Evolutionary conservation across 2,329 filamentous ascomycete species (phyloP).

Genomic region (Periconia sp.): DNA sequence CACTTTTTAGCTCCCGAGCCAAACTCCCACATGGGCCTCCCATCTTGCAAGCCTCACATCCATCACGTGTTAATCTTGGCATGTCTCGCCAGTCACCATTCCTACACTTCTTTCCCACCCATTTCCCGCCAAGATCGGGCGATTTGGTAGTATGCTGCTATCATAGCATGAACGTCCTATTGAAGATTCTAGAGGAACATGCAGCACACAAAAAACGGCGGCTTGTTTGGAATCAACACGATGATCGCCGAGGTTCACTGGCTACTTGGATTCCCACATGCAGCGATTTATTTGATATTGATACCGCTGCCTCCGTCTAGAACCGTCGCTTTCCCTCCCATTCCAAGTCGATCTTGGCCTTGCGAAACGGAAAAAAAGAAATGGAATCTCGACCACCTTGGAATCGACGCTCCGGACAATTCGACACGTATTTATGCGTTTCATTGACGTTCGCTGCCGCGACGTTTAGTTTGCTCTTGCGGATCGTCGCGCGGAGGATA

Average conservation of each 20-base stretch:
- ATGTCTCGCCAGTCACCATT: background rate
- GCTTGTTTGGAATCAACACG: background rate
- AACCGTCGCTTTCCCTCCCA: background rate
- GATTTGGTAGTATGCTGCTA: background rate
- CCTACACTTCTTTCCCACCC: background rate
- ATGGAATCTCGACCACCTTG: too few species aligned
- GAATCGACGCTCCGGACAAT: slow-evolving; percentile 1
- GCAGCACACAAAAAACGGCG: background rate
- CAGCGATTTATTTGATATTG: background rate
- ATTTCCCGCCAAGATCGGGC: too few species aligned
- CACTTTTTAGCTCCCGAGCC: too few species aligned
- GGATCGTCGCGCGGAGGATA: slow-evolving; percentile 8
- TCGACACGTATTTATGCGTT: slow-evolving; percentile 8
- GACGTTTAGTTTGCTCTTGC: background rate
- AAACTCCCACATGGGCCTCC: too few species aligned
- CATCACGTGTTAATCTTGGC: background rate
- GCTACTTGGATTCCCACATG: background rate
- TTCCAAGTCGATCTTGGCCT: background rate
- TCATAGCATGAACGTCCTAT: background rate
- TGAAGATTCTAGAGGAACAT: background rate
- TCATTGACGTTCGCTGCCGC: slow-evolving; percentile 12
- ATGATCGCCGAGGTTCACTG: background rate
- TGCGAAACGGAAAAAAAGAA: background rate
- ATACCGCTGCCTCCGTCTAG: background rate
- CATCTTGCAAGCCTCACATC: background rate